Base-by-base conservation (phyloP, 169 alveolate genomes). In the Plasmodium malariae region DNA sequence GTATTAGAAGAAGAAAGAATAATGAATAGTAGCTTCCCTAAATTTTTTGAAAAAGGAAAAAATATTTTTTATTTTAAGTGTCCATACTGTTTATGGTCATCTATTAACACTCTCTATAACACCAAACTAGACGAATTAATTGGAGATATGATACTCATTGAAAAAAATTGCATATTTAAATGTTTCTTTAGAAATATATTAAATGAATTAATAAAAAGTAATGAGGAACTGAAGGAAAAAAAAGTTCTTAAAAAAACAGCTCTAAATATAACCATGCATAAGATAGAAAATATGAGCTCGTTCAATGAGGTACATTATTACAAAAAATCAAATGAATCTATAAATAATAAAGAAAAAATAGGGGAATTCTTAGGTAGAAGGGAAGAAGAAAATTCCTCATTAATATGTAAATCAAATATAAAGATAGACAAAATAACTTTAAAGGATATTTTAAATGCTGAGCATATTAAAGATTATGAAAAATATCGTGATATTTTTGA, bases 81-180 rank as follows among this genome's bases (percentile, higher is more conserved):
- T 17, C 68, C 74, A 28, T 78, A 78, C 45, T 78, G 89, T 55
- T 78, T 78, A 24, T 78, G 89, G 89, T 26, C 78, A 19, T 78
- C 89, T 32, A 78, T 78, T 54, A 62, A 37, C 37, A 28, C 78
- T 3, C 0, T 43, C 5, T 43, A n/a, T 63, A 63, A 78, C 21
- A 62, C 67, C 9, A 78, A 78, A 17, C 65, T 78, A 4, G 89
- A 78, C 36, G 89, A 78, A 45, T 30, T 78, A 65, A 78, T 78
- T 11, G 89, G 78, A 1, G 65, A 78, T 57, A 78, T 78, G 89
- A 78, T 78, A 78, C 1, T 62, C 30, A 9, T 55, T 26, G 89
- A 78, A 78, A 74, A 67, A 54, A 78, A 78, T 24, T 62, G 76
- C 21, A 21, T 40, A 2, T 78, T 63, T 65, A 78, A 26, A 11